phyloP scores from a whole-genome alignment of 2,329 filamentous ascomycete species.

The Aspergillus chevalieri region DNA sequence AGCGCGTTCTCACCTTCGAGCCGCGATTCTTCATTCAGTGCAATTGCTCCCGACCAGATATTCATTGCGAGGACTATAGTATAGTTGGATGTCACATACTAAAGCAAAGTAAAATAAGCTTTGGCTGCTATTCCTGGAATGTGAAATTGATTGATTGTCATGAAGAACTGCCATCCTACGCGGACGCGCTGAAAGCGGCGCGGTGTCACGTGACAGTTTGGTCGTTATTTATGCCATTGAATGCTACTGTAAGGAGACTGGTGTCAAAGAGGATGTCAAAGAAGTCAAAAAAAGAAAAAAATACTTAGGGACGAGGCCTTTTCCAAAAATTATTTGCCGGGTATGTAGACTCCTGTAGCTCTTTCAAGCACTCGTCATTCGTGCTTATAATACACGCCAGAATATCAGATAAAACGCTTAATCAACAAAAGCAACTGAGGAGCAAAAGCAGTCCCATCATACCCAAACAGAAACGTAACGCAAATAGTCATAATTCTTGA shows the following conservation, averaged over 20 bases:
- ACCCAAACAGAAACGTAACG: background rate
- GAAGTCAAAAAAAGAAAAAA: too few species aligned
- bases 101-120: background rate
- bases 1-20: constrained; percentile 25
- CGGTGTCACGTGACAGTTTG: constrained; percentile 7
- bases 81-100: background rate
- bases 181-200: constrained; percentile 5
- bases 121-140: background rate
- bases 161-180: background rate
- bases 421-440: background rate
- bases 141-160: background rate
- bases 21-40: constrained; percentile 18
- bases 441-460: background rate
- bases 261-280: too few species aligned
- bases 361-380: too few species aligned
- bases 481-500: background rate
- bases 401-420: background rate
- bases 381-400: constrained; percentile 2
- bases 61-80: constrained; percentile 25
- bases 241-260: too few species aligned
- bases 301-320: too few species aligned
- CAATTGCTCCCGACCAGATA: constrained; percentile 33
- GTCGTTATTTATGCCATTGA: too few species aligned
- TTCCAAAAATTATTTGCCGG: too few species aligned
- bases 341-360: too few species aligned